phyloP scores from a whole-genome alignment of 768 basidiomycete species.

The Rhizopogon vesiculosus region DNA sequence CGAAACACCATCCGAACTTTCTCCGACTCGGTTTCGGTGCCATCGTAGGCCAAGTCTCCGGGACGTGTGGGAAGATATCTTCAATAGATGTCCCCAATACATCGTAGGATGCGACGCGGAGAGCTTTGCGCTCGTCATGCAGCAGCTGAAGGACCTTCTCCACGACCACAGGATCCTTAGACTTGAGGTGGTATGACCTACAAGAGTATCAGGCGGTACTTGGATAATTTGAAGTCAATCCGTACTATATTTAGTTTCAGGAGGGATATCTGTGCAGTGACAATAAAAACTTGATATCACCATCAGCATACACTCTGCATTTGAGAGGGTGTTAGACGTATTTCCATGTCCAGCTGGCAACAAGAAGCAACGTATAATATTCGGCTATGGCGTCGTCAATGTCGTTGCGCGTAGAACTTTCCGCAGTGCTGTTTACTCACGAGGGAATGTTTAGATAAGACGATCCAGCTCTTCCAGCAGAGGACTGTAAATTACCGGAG shows the following conservation, averaged over 20 bases:
- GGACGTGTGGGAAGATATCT: constrained; percentile 69
- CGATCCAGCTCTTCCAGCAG: constrained; percentile 73
- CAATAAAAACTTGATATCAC: constrained; percentile 42
- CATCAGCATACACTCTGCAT: background rate
- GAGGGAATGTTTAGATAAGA: constrained; percentile 59
- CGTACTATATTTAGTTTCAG: constrained; percentile 54
- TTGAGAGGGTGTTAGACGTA: constrained; percentile 1
- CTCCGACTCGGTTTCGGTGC: constrained; percentile 9
- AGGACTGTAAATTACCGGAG: constrained; percentile 58
- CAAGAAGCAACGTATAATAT: constrained; percentile 56
- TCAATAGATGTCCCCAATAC: constrained; percentile 73
- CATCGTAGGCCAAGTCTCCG: constrained; percentile 18
- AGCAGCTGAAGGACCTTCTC: constrained; percentile 52
- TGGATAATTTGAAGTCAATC: background rate
- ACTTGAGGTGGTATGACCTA: constrained; percentile 59
- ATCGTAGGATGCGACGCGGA: constrained; percentile 51
- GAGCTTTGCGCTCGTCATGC: constrained; percentile 35
- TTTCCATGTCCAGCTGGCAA: constrained; percentile 59
- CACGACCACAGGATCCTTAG: constrained; percentile 52
- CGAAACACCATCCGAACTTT: constrained; percentile 5
- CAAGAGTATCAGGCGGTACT: background rate
- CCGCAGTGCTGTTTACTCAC: constrained; percentile 32
- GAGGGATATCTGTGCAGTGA: constrained; percentile 58
- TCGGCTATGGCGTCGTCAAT: constrained; percentile 36
- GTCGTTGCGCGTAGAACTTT: background rate